These are phyloP conservation scores for Annulohypoxylon nitens DNA, from an alignment of 495 filamentous ascomycete genomes.

Conservation along the genomic window DNA sequence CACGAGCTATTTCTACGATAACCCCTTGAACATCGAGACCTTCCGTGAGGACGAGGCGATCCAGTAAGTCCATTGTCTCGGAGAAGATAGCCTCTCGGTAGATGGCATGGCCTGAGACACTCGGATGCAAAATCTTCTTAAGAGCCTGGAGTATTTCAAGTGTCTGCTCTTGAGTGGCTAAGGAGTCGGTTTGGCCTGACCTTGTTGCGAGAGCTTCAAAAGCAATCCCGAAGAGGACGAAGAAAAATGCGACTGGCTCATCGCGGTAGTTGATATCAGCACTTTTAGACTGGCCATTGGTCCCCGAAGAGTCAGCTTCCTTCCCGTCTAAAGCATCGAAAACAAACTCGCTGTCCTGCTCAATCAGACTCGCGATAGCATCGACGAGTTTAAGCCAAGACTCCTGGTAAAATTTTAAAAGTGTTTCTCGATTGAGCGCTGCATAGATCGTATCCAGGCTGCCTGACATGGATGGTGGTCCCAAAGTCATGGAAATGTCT, in stretches of 20 bases:
- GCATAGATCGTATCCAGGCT: constrained; percentile 92
- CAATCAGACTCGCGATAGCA: constrained; percentile 96
- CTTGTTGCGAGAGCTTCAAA: constrained; percentile 93
- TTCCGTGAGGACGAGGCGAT: constrained; percentile 92
- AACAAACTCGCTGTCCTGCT: constrained; percentile 96
- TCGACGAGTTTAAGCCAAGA: constrained; percentile 97
- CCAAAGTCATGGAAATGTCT: constrained; percentile 90
- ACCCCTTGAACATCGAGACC: constrained; percentile 88
- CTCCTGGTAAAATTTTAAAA: constrained; percentile 96
- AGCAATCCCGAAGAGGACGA: constrained; percentile 95
- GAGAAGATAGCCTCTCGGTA: constrained; percentile 97
- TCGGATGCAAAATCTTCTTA: constrained; percentile 92
- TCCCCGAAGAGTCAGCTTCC: constrained; percentile 64
- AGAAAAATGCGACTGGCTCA: constrained; percentile 98
- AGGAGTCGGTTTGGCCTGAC: constrained; percentile 73
- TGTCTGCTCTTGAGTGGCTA: constrained; percentile 82
- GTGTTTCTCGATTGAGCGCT: constrained; percentile 91
- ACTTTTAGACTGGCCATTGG: constrained; percentile 65
- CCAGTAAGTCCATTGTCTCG: constrained; percentile 95
- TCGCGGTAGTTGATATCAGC: constrained; percentile 96
- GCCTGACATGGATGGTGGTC: constrained; percentile 77
- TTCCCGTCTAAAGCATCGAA: constrained; percentile 97
- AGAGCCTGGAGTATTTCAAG: constrained; percentile 90
- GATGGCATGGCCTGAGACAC: constrained; percentile 96
- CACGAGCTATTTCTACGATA: constrained; percentile 92